Conservation (phyloP, 2,329 filamentous ascomycete species). For the Pestalotiopsis sp. region DNA sequence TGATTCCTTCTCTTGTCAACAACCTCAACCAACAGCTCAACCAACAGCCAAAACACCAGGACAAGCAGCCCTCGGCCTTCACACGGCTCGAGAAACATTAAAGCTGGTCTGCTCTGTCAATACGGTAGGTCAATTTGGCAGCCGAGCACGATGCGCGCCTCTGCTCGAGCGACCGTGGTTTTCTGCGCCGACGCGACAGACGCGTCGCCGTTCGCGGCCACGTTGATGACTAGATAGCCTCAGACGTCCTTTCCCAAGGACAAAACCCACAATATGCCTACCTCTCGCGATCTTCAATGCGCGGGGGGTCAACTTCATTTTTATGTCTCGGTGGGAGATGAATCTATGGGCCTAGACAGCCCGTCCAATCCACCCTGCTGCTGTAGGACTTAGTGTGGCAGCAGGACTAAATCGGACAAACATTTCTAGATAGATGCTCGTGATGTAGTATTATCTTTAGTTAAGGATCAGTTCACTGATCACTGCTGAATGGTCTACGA, state of each 20-base stretch:
- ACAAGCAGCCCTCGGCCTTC: background rate
- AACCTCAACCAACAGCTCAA: background rate
- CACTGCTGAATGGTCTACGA: too few species aligned
- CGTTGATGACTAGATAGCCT: background rate
- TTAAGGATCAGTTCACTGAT: too few species aligned
- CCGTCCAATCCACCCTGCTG: conserved; percentile 68
- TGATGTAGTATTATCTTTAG: too few species aligned
- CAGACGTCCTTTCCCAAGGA: background rate
- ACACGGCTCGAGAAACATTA: background rate
- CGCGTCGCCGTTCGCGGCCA: background rate
- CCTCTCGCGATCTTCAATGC: conserved; percentile 61
- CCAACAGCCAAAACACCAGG: background rate
- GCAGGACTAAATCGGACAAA: conserved; percentile 68
- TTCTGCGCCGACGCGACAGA: background rate
- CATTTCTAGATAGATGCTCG: conserved; percentile 34
- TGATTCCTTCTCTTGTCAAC: background rate
- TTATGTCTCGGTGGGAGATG: conserved; percentile 63
- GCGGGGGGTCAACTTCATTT: conserved; percentile 60
- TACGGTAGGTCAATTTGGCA: background rate
- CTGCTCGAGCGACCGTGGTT: background rate
- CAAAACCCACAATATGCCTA: conserved; percentile 61
- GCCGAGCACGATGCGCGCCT: background rate
- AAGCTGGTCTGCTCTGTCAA: background rate
- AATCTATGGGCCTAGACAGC: conserved; percentile 68
- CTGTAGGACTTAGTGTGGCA: conserved; percentile 57